Conservation (phyloP, 2,329 filamentous ascomycete species). For the Juglanconis juglandina region DNA sequence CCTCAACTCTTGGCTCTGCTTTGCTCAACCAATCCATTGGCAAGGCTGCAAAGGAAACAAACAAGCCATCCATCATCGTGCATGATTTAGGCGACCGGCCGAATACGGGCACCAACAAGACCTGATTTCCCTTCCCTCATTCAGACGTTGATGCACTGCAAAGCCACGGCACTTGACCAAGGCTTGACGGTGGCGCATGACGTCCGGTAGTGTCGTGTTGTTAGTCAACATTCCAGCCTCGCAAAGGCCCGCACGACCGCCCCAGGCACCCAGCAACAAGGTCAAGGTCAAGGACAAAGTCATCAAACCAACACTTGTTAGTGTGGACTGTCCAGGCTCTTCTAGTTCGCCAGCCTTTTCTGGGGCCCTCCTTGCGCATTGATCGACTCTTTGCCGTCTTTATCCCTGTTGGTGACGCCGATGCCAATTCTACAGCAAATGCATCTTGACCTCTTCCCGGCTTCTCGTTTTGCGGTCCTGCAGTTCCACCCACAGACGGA, state of each 20-base stretch:
- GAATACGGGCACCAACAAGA: background rate
- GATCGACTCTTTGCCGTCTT: background rate
- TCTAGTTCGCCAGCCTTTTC: background rate
- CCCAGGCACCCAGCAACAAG: too few relatives aligned
- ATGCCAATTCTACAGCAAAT: background rate
- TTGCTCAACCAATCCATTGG: too few relatives aligned
- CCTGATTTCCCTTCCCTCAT: too few relatives aligned
- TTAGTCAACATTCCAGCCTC: background rate
- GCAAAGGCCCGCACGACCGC: too few relatives aligned
- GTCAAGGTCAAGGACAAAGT: too few relatives aligned
- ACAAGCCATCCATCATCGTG: background rate
- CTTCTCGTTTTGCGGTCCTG: background rate
- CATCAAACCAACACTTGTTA: too few relatives aligned
- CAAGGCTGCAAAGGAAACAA: too few relatives aligned
- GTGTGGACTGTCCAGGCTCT: too few relatives aligned
- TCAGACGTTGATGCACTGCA: background rate
- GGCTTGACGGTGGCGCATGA: background rate
- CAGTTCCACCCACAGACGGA: too few relatives aligned
- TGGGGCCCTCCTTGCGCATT: background rate
- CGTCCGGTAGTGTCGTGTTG: background rate
- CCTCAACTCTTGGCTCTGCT: too few relatives aligned
- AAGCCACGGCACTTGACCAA: background rate
- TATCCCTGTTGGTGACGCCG: background rate
- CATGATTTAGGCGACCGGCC: slow-evolving; percentile 4
- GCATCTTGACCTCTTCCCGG: background rate